Conservation (phyloP, 805 yeast genomes). For the Ogataea nakhonphanomensis region DNA sequence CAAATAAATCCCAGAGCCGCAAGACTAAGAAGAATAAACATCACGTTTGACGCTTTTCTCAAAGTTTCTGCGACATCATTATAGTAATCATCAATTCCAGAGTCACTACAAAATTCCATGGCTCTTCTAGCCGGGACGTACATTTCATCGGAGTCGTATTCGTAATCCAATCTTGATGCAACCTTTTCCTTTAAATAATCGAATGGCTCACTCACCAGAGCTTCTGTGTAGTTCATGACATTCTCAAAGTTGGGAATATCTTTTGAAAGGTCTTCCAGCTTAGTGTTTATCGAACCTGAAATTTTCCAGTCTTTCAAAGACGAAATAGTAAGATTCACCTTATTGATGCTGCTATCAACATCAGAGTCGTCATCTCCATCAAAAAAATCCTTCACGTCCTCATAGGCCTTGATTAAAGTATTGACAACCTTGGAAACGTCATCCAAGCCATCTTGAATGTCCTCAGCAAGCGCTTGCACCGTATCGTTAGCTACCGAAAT, state of each 20-base stretch:
- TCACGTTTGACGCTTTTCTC: slow-evolving; percentile 34
- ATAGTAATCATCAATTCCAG: slow-evolving; percentile 40
- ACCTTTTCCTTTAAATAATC: slow-evolving; percentile 41
- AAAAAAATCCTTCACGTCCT: slow-evolving; percentile 54
- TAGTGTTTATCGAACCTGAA: slow-evolving; percentile 58
- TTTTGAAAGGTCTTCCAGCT: slow-evolving; percentile 48
- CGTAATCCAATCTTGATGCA: slow-evolving; percentile 14
- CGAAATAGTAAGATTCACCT: slow-evolving; percentile 56
- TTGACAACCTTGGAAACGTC: slow-evolving; percentile 59
- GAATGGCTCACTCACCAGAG: slow-evolving; percentile 59
- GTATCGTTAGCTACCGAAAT: slow-evolving; percentile 61
- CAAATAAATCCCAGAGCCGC: slow-evolving; percentile 40
- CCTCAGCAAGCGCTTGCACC: slow-evolving; percentile 49
- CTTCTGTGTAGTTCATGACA: slow-evolving; percentile 57
- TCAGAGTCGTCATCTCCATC: slow-evolving; percentile 40
- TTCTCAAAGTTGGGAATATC: slow-evolving; percentile 64
- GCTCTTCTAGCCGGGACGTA: slow-evolving; percentile 39
- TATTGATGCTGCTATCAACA: slow-evolving; percentile 34
- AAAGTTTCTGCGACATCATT: slow-evolving; percentile 31
- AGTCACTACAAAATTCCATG: slow-evolving; percentile 39
- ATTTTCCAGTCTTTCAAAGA: slow-evolving; percentile 58
- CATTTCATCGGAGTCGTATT: slow-evolving; percentile 27
- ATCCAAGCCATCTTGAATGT: slow-evolving; percentile 61
- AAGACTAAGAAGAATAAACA: slow-evolving; percentile 38
- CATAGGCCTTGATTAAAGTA: slow-evolving; percentile 39